Evolutionary conservation across 805 yeast genomes (phyloP), one percentile per base, ranked within the genome.

Genomic region (Zygosaccharomyces bailii): DNA sequence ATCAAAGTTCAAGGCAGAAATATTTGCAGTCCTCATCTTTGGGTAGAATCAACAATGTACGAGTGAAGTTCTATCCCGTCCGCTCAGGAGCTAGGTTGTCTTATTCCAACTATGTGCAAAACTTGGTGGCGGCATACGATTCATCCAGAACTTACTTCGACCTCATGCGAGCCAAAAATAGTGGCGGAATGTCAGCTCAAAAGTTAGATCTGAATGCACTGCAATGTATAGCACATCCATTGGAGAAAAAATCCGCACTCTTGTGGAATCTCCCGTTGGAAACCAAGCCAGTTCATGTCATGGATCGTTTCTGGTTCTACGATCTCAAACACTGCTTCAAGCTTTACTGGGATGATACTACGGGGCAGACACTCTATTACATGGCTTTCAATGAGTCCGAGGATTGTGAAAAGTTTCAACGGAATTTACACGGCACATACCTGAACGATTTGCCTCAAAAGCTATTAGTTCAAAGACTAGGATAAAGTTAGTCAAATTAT

Each of bases 371-470:
- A 6, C 49, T 63, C n/a, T 50, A 52, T 25, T 62, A 43, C 37
- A 38, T 63, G 29, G 54, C 59, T 16, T 83, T 83, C 52, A 67
- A 67, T 11, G 68, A 72, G 49, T 46, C 52, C 2, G 47, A 56
- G 2, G 78, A 76, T 45, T 81, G 86, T 2, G 50, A 48, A 14
- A 61, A 79, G 33, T 82, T 82, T 56, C 75, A 74, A 4, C 59
- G 75, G 10, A 72, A 74, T 48, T 72, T 68, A 53, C 79, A 83
- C 56, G 84, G 84, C 2, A 44, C 52, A 2, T 45, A 43, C 13
- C 49, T 55, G 17, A 50, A 53, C 10, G 48, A 37, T 14, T 34
- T 38, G 25, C 45, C 45, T 4, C 45, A 46, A 37, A 60, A 55
- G 43, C 14, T 63, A 20, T 30, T 60, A 16, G 46, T 59, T 4